Base-by-base conservation (phyloP, 164 flowering plant species). In the Tetrastigma voinierianum region DNA sequence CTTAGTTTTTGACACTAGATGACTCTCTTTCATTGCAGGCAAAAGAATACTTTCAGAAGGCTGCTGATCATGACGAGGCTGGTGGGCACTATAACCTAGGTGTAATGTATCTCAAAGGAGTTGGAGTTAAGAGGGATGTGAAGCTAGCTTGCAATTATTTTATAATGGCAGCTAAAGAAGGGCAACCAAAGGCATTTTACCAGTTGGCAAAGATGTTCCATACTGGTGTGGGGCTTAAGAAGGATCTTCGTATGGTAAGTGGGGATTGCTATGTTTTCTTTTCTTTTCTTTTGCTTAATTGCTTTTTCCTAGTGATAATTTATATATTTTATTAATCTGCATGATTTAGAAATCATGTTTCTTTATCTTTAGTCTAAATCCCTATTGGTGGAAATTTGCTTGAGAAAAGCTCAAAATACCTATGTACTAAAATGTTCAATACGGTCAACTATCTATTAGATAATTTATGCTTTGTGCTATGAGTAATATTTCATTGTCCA, bases 121-220 rank as follows among this genome's bases (percentile, higher is more conserved):
- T 91, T 68, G 99, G 99, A 51, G 95, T 96, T 11, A 90, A 90
- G 68, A 86, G 74, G 70, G 90, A 91, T 80, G 79, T 90, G 61
- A 86, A 70, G 66, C 10, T 63, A 40, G 98, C 99, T 57, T 76
- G 83, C 74, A 76, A 78, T 48, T 76, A 64, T 67, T 92, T 96
- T 66, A 70, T 89, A 13, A 52, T 78, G 46, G 99, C 99, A 70
- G 89, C 92, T 59, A 90, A 87, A 78, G 80, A 74, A 49, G 98
- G 98, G 60, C 98, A 96, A 70, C 96, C 97, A 51, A 93, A 93
- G 86, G 99, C 98, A 75, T 87, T 88, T 73, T 96, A 91, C 72
- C 98, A 96, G 78, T 72, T 96, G 67, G 99, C 92, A 23, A 96
- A 90, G 81, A 96, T 96, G 98, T 96, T 91, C 72, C 99, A 96